Evolutionary conservation across 371 early-diverging fungal genomes (phyloP).

Genomic region (Encephalitozoon intestinalis): DNA sequence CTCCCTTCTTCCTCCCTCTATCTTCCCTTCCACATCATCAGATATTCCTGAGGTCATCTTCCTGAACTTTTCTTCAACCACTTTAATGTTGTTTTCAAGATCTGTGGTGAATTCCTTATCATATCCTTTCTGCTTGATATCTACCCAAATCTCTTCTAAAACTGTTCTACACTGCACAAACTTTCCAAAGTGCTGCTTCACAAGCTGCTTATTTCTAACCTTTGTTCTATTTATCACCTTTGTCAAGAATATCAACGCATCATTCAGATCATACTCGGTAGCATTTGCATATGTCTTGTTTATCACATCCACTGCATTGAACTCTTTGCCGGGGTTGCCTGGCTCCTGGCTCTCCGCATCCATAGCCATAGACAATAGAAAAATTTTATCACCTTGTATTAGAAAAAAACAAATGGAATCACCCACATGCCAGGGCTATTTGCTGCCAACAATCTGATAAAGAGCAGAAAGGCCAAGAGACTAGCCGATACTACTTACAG

Average conservation of each 20-base stretch:
- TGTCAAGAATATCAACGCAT: slow-evolving; percentile 31
- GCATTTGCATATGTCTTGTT: slow-evolving; percentile 44
- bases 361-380: not conserved
- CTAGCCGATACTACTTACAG: slow-evolving; percentile 97
- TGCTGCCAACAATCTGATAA: slow-evolving; percentile 94
- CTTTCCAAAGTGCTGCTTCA: slow-evolving; percentile 53
- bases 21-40: slow-evolving; percentile 4
- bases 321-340: not conserved
- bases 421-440: slow-evolving; percentile 71
- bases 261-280: slow-evolving; percentile 43
- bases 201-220: slow-evolving; percentile 37
- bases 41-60: not conserved
- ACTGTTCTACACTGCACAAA: slow-evolving; percentile 52
- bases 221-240: slow-evolving; percentile 36
- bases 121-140: slow-evolving; percentile 39
- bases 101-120: slow-evolving; percentile 26
- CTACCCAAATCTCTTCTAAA: slow-evolving; percentile 44
- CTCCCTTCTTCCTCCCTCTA: not conserved
- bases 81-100: slow-evolving; percentile 26
- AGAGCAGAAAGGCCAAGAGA: slow-evolving; percentile 82
- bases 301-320: slow-evolving; percentile 36
- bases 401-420: slow-evolving; percentile 43
- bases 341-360: not conserved
- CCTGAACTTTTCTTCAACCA: slow-evolving; percentile 33
- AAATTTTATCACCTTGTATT: not conserved